Evolutionary conservation across 2,329 filamentous ascomycete genomes (phyloP), one percentile per base, ranked within the genome.

Genomic region (Alternaria ethzedia): DNA sequence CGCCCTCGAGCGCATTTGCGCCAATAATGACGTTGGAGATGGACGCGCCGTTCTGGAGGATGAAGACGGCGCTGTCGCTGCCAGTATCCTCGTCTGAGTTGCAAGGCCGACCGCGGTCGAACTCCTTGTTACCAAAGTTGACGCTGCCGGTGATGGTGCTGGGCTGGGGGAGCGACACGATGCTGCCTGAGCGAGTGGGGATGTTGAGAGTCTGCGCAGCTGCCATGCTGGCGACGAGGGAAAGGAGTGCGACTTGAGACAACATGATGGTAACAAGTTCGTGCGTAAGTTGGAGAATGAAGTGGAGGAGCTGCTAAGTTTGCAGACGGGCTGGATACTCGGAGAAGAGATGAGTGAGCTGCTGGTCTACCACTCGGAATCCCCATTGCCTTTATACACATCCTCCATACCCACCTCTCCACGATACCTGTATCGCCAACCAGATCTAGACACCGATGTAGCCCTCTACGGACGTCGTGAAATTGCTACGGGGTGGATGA

Each of bases 1-100:
- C 81, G 55, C 83, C 84, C 79, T 78, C 85, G 36, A 82, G 80
- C 64, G 86, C 79, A 61, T 83, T 81, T n/a, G 79, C 76, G 5
- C 85, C 84, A 56, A 86, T 86, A 71, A 87, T 86, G 72, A 84
- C 84, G 69, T 86, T 86, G 66, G 81, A 82, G 26, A 87, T 76
- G 25, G 81, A 82, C 9, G 83, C 85, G 15, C 85, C 85, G 30
- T 81, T 74, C 66, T 83, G 75, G 32, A 87, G 80, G 61, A 85
- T 78, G 79, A 86, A 87, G 66, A 86, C 84, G 45, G 85, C 83
- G 46, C 83, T 72, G 28, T 58, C 49, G 32, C 69, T 71, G 20
- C 70, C 70, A 50, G 70, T 73, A 43, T 73, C 71, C 10, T 59
- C 57, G 41, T 73, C 71, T 12, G 71, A 69, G 57, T 73, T 66